Conservation (phyloP, 345 rosid species). For the Lenwebbia sp. region DNA sequence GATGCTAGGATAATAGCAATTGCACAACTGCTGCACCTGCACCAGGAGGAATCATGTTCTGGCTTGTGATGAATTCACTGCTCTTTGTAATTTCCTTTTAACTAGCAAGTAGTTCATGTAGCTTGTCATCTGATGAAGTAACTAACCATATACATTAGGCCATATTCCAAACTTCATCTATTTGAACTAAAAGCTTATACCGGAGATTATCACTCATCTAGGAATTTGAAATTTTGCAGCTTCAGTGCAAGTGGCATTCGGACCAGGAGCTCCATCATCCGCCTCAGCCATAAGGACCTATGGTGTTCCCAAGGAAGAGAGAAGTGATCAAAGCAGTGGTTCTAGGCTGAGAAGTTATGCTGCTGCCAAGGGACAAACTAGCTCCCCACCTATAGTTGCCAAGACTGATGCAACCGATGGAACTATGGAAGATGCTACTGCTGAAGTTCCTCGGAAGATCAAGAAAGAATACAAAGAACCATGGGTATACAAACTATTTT, state of each 20-base stretch:
- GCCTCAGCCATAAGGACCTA: slow-evolving; percentile 20
- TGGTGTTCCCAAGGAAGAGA: slow-evolving; percentile 14
- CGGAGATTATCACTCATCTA: not conserved
- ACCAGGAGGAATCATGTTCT: not conserved
- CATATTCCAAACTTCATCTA: not conserved
- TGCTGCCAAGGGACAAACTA: not conserved
- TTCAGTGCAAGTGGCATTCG: slow-evolving; percentile 38
- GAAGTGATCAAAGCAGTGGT: slow-evolving; percentile 10
- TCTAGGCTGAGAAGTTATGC: slow-evolving; percentile 3
- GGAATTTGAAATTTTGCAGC: slow-evolving; percentile 22
- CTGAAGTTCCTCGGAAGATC: not conserved
- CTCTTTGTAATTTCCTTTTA: not conserved
- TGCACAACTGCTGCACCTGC: not conserved
- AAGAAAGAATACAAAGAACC: slow-evolving; percentile 35
- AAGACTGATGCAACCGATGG: slow-evolving; percentile 4
- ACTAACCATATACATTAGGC: not conserved
- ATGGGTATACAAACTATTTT: slow-evolving; percentile 27
- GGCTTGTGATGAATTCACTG: not conserved
- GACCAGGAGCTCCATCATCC: slow-evolving; percentile 20
- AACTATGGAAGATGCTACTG: slow-evolving; percentile 3
- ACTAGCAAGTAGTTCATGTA: not conserved
- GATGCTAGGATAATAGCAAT: not conserved
- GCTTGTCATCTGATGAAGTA: not conserved
- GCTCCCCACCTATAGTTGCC: slow-evolving; percentile 1
- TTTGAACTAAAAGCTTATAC: not conserved